Evolutionary conservation across 2,329 filamentous ascomycete species (phyloP).

Genomic region (Atkinsonella hypoxylon): DNA sequence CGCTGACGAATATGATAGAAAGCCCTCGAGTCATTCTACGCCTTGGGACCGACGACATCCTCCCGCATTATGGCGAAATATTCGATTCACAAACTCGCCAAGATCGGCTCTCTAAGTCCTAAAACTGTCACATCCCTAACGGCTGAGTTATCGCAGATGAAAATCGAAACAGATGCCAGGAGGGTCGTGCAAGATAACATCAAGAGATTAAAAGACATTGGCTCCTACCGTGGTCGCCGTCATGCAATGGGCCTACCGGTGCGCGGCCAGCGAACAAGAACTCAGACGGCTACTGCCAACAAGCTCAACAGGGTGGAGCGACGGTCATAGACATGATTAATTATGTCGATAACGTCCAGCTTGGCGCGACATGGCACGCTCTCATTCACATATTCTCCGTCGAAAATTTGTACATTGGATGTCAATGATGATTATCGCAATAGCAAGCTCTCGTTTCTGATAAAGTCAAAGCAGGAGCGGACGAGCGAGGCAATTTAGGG

Average conservation of each 20-base stretch:
- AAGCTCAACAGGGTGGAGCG: constrained; percentile 48
- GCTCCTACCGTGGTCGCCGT: constrained; percentile 73
- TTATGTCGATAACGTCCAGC: background rate
- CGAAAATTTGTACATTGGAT: too few relatives aligned
- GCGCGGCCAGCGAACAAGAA: constrained; percentile 78
- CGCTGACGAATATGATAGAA: constrained; percentile 31
- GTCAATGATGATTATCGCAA: too few relatives aligned
- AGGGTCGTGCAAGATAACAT: constrained; percentile 77
- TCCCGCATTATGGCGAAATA: constrained; percentile 74
- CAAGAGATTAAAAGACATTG: constrained; percentile 75
- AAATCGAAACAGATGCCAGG: constrained; percentile 79
- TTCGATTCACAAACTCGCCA: constrained; percentile 74
- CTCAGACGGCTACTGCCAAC: constrained; percentile 50
- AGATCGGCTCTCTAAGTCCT: constrained; percentile 60
- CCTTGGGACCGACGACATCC: constrained; percentile 60
- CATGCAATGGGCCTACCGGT: constrained; percentile 91
- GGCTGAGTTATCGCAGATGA: constrained; percentile 80
- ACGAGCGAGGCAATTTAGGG: background rate
- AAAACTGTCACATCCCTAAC: constrained; percentile 73
- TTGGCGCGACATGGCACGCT: background rate
- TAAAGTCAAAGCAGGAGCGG: too few relatives aligned
- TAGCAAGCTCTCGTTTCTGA: background rate
- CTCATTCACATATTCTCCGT: background rate
- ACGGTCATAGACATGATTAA: constrained; percentile 11
- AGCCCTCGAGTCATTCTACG: constrained; percentile 77